Conservation (phyloP, 495 filamentous ascomycete genomes). For the Penicillium parvum region DNA sequence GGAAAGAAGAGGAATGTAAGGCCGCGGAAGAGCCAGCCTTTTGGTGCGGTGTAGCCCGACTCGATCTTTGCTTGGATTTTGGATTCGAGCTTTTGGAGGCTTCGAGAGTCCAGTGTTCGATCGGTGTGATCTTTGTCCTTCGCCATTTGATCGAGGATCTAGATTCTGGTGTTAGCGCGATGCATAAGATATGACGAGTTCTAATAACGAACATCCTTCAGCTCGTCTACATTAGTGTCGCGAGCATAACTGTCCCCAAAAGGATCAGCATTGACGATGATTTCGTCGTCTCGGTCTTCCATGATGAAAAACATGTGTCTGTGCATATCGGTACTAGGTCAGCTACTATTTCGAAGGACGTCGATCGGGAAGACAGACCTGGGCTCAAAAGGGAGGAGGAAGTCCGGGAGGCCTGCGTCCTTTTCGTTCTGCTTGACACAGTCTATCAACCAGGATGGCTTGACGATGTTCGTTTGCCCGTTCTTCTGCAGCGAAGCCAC, state of each 20-base stretch:
- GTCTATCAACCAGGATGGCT: slow-evolving; percentile 81
- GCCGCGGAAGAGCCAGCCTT: slow-evolving; percentile 65
- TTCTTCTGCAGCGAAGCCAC: slow-evolving; percentile 75
- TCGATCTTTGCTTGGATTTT: slow-evolving; percentile 47
- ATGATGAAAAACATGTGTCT: slow-evolving; percentile 57
- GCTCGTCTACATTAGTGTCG: slow-evolving; percentile 61
- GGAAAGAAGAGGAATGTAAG: slow-evolving; percentile 53
- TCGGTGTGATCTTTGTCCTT: slow-evolving; percentile 24
- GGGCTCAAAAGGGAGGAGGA: slow-evolving; percentile 66
- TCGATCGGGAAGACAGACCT: slow-evolving; percentile 43
- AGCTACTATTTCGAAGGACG: too few species aligned
- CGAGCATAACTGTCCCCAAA: slow-evolving; percentile 82
- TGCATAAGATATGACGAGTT: neutral
- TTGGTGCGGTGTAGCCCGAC: slow-evolving; percentile 34
- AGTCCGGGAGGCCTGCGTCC: slow-evolving; percentile 52
- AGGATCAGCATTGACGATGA: slow-evolving; percentile 58
- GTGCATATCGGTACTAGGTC: too few species aligned
- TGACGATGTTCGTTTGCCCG: slow-evolving; percentile 64
- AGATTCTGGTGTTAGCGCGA: neutral
- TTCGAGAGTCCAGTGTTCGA: slow-evolving; percentile 20
- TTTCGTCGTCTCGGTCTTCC: slow-evolving; percentile 38
- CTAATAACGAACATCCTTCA: slow-evolving; percentile 43
- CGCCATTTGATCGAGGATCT: slow-evolving; percentile 48
- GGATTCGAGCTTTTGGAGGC: slow-evolving; percentile 52
- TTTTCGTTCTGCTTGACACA: slow-evolving; percentile 63